Conservation (phyloP, 306 rosid species). For the Lathyrus tuberosus region DNA sequence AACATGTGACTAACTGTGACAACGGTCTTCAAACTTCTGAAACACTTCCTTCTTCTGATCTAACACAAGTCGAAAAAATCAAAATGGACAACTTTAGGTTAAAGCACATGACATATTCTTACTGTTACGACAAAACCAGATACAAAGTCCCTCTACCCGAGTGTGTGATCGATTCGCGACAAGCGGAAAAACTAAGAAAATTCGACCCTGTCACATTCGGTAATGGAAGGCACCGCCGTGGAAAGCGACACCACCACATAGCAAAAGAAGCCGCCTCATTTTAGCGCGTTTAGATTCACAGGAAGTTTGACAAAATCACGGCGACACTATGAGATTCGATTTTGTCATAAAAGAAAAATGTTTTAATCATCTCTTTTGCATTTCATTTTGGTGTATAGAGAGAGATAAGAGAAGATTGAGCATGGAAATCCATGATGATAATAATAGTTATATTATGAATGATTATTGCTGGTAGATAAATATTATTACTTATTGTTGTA, state of each 20-base stretch:
- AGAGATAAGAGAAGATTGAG: conserved; percentile 27
- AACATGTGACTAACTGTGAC: conserved; percentile 59
- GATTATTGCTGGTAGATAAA: conserved; percentile 39
- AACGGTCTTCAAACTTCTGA: conserved; percentile 44
- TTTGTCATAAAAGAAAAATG: conserved; percentile 27
- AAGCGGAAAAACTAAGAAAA: conserved; percentile 68
- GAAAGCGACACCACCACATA: conserved; percentile 56
- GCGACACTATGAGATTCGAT: not conserved
- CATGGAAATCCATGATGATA: conserved; percentile 45
- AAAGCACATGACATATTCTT: conserved; percentile 93
- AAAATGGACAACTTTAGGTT: conserved; percentile 71
- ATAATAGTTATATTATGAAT: conserved; percentile 46
- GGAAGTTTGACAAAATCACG: not conserved
- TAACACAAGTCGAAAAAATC: conserved; percentile 50
- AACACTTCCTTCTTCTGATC: conserved; percentile 51
- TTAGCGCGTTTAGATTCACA: conserved; percentile 7
- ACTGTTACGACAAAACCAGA: conserved; percentile 73
- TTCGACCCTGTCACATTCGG: conserved; percentile 84
- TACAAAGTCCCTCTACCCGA: conserved; percentile 74
- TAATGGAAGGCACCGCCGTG: conserved; percentile 63
- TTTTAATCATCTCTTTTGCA: conserved; percentile 30
- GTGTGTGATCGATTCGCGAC: conserved; percentile 69
- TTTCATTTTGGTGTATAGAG: conserved; percentile 52
- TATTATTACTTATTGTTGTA: conserved; percentile 5
- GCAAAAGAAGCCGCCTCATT: conserved; percentile 46